phyloP scores from a whole-genome alignment of 164 flowering plant genomes.

The Houttuynia cordata region DNA sequence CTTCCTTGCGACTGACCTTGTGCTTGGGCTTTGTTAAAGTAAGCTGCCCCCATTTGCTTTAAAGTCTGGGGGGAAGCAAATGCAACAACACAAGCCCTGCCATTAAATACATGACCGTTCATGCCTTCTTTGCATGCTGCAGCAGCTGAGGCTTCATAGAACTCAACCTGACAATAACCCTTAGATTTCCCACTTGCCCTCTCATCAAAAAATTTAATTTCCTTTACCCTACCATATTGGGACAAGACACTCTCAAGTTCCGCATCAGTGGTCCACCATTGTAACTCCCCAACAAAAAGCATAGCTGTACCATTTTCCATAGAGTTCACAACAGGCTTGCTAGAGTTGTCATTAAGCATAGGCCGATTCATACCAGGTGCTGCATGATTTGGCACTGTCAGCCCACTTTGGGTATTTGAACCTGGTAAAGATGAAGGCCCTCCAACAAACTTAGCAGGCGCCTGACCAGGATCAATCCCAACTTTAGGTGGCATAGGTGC shows the following conservation, averaged over 20 bases:
- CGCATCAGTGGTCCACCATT: constrained; percentile 84
- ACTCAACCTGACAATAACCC: constrained; percentile 78
- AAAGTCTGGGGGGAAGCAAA: constrained; percentile 59
- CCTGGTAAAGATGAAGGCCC: constrained; percentile 23
- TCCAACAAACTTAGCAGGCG: constrained; percentile 17
- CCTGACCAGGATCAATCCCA: constrained; percentile 26
- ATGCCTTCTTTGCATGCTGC: constrained; percentile 62
- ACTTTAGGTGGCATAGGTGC: constrained; percentile 15
- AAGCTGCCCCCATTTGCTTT: constrained; percentile 55
- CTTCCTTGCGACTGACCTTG: constrained; percentile 44
- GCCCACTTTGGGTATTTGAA: constrained; percentile 25
- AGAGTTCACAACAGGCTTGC: constrained; percentile 13
- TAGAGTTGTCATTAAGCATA: constrained; percentile 22
- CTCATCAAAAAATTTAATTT: constrained; percentile 63
- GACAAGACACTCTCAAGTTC: constrained; percentile 49
- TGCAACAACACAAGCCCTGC: constrained; percentile 63
- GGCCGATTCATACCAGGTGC: constrained; percentile 26
- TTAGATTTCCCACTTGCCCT: constrained; percentile 73
- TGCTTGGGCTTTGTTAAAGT: constrained; percentile 32
- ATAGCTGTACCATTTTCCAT: constrained; percentile 44
- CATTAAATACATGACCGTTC: constrained; percentile 55
- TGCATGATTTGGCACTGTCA: constrained; percentile 20
- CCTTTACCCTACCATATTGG: constrained; percentile 58
- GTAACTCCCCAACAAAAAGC: constrained; percentile 63
- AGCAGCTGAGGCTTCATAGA: constrained; percentile 45